Evolutionary conservation across 169 alveolate species (phyloP).

Genomic region (Eimeria zaria): DNA sequence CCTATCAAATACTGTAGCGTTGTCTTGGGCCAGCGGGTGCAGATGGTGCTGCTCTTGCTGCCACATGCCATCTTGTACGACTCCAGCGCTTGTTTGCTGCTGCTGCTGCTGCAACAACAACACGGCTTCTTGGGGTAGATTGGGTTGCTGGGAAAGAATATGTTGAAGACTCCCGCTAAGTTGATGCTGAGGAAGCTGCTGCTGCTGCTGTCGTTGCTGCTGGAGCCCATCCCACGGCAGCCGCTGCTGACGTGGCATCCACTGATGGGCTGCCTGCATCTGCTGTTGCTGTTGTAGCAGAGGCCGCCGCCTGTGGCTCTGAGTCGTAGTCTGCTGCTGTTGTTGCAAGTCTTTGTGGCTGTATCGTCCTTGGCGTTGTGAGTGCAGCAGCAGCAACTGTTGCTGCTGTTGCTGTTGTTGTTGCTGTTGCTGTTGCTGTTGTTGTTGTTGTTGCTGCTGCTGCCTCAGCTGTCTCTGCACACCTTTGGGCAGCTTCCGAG

Average conservation of each 20-base stretch:
- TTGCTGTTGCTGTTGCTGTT: slow-evolving; percentile 56
- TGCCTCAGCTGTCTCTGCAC: slow-evolving; percentile 66
- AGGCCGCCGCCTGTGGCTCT: slow-evolving; percentile 20
- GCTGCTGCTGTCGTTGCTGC: slow-evolving; percentile 69
- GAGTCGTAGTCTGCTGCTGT: slow-evolving; percentile 44
- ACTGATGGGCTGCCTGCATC: slow-evolving; percentile 21
- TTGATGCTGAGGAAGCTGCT: slow-evolving; percentile 38
- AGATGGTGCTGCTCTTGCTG: slow-evolving; percentile 66
- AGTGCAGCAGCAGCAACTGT: slow-evolving; percentile 41
- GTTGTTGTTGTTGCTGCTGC: slow-evolving; percentile 72
- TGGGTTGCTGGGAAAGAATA: slow-evolving; percentile 8
- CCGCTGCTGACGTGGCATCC: slow-evolving; percentile 77
- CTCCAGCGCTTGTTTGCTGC: slow-evolving; percentile 12
- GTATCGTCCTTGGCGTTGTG: slow-evolving; percentile 63
- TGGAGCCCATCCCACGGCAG: slow-evolving; percentile 40
- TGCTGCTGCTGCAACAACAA: slow-evolving; percentile 71
- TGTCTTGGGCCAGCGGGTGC: slow-evolving; percentile 47
- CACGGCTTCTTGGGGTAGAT: slow-evolving; percentile 15
- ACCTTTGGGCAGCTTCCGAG: slow-evolving; percentile 67
- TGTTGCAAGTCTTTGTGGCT: slow-evolving; percentile 32
- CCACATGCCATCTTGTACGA: slow-evolving; percentile 34
- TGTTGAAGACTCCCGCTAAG: slow-evolving; percentile 39
- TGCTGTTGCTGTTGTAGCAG: slow-evolving; percentile 61
- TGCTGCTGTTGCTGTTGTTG: slow-evolving; percentile 51
- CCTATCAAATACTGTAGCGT: not conserved